Conservation (phyloP, 2,329 filamentous ascomycete genomes). For the Simplicillium sp. region DNA sequence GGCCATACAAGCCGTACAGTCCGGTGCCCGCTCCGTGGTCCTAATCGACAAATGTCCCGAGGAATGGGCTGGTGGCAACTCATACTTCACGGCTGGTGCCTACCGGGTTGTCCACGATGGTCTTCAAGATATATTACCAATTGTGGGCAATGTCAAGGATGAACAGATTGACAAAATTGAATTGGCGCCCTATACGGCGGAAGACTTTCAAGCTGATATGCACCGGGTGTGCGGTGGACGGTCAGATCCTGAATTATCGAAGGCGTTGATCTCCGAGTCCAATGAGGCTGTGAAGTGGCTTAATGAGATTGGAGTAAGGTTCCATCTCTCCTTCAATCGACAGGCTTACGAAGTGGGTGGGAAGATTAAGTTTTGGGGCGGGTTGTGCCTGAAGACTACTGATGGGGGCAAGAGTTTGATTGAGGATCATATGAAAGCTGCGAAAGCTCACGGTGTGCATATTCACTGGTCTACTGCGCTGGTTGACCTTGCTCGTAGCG, state of each 20-base stretch:
- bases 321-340: slow-evolving; percentile 53
- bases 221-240: slow-evolving; percentile 44
- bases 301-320: slow-evolving; percentile 40
- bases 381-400: slow-evolving; percentile 47
- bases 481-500: slow-evolving; percentile 25
- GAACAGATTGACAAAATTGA: slow-evolving; percentile 42
- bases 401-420: slow-evolving; percentile 53
- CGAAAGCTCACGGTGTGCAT: slow-evolving; percentile 28
- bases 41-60: slow-evolving; percentile 51
- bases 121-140: slow-evolving; percentile 44
- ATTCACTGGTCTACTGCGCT: slow-evolving; percentile 37
- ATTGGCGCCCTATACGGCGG: slow-evolving; percentile 42
- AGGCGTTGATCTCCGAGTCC: slow-evolving; percentile 40
- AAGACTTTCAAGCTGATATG: slow-evolving; percentile 47
- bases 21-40: slow-evolving; percentile 33
- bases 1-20: slow-evolving; percentile 44
- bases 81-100: slow-evolving; percentile 56
- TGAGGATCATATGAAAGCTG: slow-evolving; percentile 33
- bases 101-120: slow-evolving; percentile 49
- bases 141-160: slow-evolving; percentile 49
- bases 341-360: slow-evolving; percentile 57
- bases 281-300: slow-evolving; percentile 46
- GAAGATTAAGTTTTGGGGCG: slow-evolving; percentile 57
- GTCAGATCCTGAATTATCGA: slow-evolving; percentile 38
- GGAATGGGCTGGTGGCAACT: slow-evolving; percentile 53